These are phyloP conservation scores for Davidsoniella eucalypti DNA, from an alignment of 2,329 filamentous ascomycete species.

Conservation along the genomic window DNA sequence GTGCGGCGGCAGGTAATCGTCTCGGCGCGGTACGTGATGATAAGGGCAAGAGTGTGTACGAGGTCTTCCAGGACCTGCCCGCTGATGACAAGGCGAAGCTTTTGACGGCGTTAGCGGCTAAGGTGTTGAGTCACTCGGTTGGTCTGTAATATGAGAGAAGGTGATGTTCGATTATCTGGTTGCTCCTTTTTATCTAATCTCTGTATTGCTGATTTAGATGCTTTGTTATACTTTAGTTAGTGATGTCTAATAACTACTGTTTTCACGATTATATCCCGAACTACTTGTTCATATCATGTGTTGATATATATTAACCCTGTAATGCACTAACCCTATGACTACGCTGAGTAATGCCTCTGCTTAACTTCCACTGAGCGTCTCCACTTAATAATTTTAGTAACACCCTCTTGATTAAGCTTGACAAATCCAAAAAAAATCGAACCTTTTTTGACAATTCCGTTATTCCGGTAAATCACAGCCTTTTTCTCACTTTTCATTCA, in stretches of 20 bases:
- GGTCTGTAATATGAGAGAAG: slow-evolving; percentile 25
- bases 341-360: not conserved
- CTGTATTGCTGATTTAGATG: not conserved
- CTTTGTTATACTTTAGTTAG: not conserved
- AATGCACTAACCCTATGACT: not conserved
- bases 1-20: slow-evolving; percentile 80
- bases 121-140: slow-evolving; percentile 69
- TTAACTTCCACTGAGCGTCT: not conserved
- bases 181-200: not conserved
- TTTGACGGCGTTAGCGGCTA: slow-evolving; percentile 68
- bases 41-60: slow-evolving; percentile 87
- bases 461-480: slow-evolving; percentile 1
- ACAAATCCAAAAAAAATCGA: too few species aligned
- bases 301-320: not conserved
- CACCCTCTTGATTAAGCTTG: not conserved
- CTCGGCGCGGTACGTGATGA: slow-evolving; percentile 81
- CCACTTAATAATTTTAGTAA: not conserved
- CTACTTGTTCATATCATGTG: not conserved
- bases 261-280: not conserved
- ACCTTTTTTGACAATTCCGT: slow-evolving; percentile 1
- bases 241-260: not conserved
- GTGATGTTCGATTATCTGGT: not conserved
- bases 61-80: slow-evolving; percentile 75
- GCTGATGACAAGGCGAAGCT: slow-evolving; percentile 66
- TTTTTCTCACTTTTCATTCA: not conserved